phyloP scores from a whole-genome alignment of 2,329 filamentous ascomycete genomes.

The Diaporthe ilicicola region DNA sequence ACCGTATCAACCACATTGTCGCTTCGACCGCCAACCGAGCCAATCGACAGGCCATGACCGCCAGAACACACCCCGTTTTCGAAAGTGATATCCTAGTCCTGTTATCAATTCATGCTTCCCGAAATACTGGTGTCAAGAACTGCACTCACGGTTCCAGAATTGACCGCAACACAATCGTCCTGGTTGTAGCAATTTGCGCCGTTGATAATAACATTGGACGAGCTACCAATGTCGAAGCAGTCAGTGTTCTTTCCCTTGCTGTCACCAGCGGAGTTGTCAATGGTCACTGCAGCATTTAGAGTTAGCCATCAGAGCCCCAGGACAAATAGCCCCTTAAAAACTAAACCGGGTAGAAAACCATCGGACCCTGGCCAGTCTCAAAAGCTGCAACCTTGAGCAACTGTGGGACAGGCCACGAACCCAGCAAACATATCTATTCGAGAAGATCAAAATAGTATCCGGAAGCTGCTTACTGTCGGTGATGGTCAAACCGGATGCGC shows the following conservation, averaged over 20 bases:
- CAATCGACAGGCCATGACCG: slow-evolving; percentile 64
- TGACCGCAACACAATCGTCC: slow-evolving; percentile 68
- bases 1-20: slow-evolving; percentile 63
- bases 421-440: too few species aligned
- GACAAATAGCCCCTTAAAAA: too few species aligned
- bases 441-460: slow-evolving; percentile 30
- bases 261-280: slow-evolving; percentile 67
- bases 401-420: too few species aligned
- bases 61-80: slow-evolving; percentile 54
- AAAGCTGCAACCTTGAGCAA: too few species aligned
- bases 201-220: slow-evolving; percentile 57
- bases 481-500: slow-evolving; percentile 52
- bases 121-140: too few species aligned
- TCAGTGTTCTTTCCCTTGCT: slow-evolving; percentile 59
- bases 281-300: slow-evolving; percentile 47
- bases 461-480: slow-evolving; percentile 38
- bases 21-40: slow-evolving; percentile 61
- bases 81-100: slow-evolving; percentile 44
- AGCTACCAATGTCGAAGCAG: slow-evolving; percentile 58
- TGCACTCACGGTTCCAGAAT: slow-evolving; percentile 52
- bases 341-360: too few species aligned
- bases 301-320: too few species aligned
- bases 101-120: background rate
- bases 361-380: too few species aligned
- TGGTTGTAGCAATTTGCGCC: slow-evolving; percentile 64